Percentiles rank a stretch among this genome's conserved stretches.
phyloP scores from a whole-genome alignment of 495 filamentous ascomycete genomes.

The Annulohypoxylon stygium region DNA sequence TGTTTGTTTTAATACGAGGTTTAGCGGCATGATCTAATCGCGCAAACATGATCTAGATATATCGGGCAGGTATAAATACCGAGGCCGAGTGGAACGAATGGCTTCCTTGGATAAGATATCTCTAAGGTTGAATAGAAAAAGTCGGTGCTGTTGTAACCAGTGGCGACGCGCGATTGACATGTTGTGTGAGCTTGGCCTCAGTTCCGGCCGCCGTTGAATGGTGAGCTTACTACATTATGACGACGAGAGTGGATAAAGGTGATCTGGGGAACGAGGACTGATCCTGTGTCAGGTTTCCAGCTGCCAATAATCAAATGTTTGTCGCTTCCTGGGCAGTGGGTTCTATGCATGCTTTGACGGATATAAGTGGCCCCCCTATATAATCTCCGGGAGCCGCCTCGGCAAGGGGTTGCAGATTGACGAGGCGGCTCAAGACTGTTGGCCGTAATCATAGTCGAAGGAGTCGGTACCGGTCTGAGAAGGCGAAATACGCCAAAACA shows the following conservation, averaged over 20 bases:
- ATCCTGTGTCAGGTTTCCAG: neutral
- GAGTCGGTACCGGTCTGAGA: neutral
- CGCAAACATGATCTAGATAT: neutral
- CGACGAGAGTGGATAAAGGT: neutral
- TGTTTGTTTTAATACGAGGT: neutral
- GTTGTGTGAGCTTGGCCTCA: conserved; percentile 25
- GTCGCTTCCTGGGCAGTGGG: neutral
- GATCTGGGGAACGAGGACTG: neutral
- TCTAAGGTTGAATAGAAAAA: neutral
- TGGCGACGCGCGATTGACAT: conserved; percentile 5
- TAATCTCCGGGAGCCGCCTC: conserved; percentile 4
- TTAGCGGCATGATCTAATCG: neutral
- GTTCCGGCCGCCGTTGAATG: neutral
- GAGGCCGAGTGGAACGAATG: neutral
- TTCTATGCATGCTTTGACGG: neutral
- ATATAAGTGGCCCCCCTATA: conserved; percentile 1
- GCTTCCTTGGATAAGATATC: conserved; percentile 8
- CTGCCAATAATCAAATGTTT: neutral
- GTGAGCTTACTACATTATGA: neutral
- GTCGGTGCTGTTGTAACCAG: conserved; percentile 1
- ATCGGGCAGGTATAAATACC: neutral
- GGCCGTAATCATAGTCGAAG: neutral
- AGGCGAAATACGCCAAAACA: conserved; percentile 3
- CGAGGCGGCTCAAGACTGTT: neutral
- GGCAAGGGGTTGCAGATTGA: neutral